These are phyloP conservation scores for Trichoderma polysporum DNA, from an alignment of 2,329 filamentous ascomycete species.

Conservation along the genomic window DNA sequence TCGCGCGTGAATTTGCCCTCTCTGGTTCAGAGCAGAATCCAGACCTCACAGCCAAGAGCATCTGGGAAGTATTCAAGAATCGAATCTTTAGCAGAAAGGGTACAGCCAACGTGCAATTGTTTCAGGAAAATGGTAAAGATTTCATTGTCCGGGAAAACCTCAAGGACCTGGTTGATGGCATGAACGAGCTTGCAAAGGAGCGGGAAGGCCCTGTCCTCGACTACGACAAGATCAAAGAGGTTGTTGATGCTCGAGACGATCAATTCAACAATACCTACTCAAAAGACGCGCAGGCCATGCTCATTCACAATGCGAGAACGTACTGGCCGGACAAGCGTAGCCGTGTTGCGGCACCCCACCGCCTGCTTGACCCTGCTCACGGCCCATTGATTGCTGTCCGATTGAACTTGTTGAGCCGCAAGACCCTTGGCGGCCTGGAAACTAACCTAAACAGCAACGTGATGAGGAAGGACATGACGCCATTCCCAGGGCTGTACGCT, in stretches of 20 bases:
- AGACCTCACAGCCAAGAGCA: constrained; percentile 57
- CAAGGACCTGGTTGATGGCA: constrained; percentile 53
- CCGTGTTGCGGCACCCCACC: constrained; percentile 55
- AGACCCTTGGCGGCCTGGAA: constrained; percentile 61
- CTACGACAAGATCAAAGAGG: constrained; percentile 43
- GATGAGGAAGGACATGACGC: constrained; percentile 47
- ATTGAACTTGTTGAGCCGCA: constrained; percentile 60
- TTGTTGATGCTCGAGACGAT: constrained; percentile 53
- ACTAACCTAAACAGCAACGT: constrained; percentile 58
- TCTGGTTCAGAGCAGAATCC: constrained; percentile 65
- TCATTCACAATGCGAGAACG: constrained; percentile 55
- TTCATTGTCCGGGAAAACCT: constrained; percentile 60
- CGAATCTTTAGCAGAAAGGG: constrained; percentile 53
- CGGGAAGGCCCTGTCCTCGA: constrained; percentile 50
- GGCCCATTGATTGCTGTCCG: constrained; percentile 61
- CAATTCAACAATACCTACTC: constrained; percentile 57
- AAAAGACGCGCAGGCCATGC: constrained; percentile 63
- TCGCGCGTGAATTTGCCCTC: constrained; percentile 61
- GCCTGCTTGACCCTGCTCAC: constrained; percentile 52
- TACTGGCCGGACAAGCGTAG: constrained; percentile 55
- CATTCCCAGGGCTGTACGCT: constrained; percentile 57
- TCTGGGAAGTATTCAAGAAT: constrained; percentile 48
- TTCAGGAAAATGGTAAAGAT: constrained; percentile 58
- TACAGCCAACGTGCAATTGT: constrained; percentile 55
- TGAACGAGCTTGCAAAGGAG: constrained; percentile 56